These are phyloP conservation scores for Penicillium concentricum DNA, from an alignment of 2,329 filamentous ascomycete genomes.

Conservation along the genomic window DNA sequence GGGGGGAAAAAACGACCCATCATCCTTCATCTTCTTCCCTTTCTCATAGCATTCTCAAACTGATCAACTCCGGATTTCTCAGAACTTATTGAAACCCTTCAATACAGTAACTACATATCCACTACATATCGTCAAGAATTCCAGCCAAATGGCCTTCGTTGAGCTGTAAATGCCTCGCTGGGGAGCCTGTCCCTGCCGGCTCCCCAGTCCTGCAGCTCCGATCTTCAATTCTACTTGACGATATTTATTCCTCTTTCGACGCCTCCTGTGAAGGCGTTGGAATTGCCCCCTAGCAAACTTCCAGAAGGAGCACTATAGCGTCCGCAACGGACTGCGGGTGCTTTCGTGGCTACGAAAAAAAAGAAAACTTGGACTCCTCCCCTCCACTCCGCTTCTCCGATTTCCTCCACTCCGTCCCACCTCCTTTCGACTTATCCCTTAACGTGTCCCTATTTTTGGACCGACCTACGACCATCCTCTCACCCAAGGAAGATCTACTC, in stretches of 20 bases:
- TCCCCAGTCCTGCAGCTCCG: constrained; percentile 86
- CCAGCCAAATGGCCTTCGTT: constrained; percentile 69
- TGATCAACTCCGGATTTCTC: background rate
- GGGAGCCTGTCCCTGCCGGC: constrained; percentile 60
- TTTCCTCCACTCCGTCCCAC: constrained; percentile 15
- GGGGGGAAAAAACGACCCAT: constrained; percentile 29
- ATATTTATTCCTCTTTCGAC: constrained; percentile 57
- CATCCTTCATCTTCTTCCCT: constrained; percentile 22
- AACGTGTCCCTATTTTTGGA: constrained; percentile 2
- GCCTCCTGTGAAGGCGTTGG: constrained; percentile 52
- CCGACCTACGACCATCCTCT: background rate
- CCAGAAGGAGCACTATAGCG: constrained; percentile 40
- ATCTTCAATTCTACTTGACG: constrained; percentile 58
- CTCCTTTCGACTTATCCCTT: constrained; percentile 10
- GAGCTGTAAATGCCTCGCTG: constrained; percentile 89
- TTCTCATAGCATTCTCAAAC: constrained; percentile 20
- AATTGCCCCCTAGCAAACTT: constrained; percentile 55
- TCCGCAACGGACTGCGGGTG: constrained; percentile 39
- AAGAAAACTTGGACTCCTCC: constrained; percentile 13
- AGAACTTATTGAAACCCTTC: constrained; percentile 17
- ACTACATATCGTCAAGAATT: constrained; percentile 69
- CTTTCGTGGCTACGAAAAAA: constrained; percentile 28
- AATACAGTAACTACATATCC: background rate
- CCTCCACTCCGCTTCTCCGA: constrained; percentile 16
- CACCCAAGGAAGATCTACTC: background rate